Evolutionary conservation across 306 rosid species (phyloP), one percentile per base, ranked within the genome.

Genomic region (Rubus idaeus): DNA sequence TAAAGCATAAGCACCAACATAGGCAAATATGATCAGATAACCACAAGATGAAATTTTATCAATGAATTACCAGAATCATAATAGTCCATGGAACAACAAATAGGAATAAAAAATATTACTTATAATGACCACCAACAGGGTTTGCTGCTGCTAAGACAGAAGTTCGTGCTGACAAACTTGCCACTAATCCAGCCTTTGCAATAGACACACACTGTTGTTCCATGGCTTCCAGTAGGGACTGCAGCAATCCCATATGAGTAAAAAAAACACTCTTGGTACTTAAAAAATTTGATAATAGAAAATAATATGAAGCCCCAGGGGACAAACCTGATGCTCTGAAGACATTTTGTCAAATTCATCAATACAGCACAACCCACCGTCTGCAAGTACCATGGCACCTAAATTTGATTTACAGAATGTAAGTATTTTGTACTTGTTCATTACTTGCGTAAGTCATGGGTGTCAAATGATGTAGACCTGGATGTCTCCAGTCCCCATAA

Each of bases 181-280:
- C 97, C 78, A 95, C 96, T 65, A 95, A 79, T 66, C 97, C 98
- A 4, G 98, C 97, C 83, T 95, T 95, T 76, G 97, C 98, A 80
- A 94, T 88, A n/a, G 98, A 94, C 68, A 94, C 97, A 79, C 98
- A 88, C 53, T 95, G 98, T 77, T 95, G 97, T 87, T 95, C 98
- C 97, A 92, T 95, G 77, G 97, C 98, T 87, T 95, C 97, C 71
- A 95, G 88, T 71, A 89, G 86, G 77, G 96, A 92, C 97, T 89
- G 88, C 66, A 71, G 62, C 56, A 70, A 79, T 79, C 41, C 71
- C 78, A 75, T 20, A 8, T 41, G 62, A 80, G 75, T 70, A 51
- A 72, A 49, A 75, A 37, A 53, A 70, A 78, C 51, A 78, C 51
- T 16, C 78, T 58, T 78, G 57, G 60, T 69, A 61, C 74, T 75